A percentile compares a stretch with the other conserved stretches of the same genome.
Evolutionary conservation across 1,284 basidiomycete genomes (phyloP).

Genomic region (Marasmius sp.): DNA sequence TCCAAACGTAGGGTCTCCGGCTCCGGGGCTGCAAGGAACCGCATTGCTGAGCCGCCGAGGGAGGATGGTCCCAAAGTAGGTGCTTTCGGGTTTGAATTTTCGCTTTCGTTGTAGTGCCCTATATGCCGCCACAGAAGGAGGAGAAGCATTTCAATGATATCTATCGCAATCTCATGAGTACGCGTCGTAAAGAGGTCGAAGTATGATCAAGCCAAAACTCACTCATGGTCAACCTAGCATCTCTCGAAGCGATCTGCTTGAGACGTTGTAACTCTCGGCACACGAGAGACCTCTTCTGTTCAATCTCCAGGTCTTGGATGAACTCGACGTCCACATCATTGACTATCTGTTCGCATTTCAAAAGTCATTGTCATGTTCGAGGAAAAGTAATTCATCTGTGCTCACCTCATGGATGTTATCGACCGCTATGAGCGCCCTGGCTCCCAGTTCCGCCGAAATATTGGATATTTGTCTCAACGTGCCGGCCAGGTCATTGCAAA

Average conservation of each 20-base stretch:
- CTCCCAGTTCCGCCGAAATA: slow-evolving; percentile 68
- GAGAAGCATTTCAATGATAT: slow-evolving; percentile 80
- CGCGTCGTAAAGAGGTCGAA: too few species aligned
- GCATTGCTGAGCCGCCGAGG: slow-evolving; percentile 44
- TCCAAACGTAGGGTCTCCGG: slow-evolving; percentile 53
- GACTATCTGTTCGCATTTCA: slow-evolving; percentile 44
- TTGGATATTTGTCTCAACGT: slow-evolving; percentile 69
- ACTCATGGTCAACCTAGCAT: slow-evolving; percentile 58
- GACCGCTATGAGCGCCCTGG: slow-evolving; percentile 67
- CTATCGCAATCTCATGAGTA: slow-evolving; percentile 32
- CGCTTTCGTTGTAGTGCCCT: slow-evolving; percentile 54
- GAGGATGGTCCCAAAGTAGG: slow-evolving; percentile 40
- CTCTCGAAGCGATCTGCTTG: slow-evolving; percentile 39
- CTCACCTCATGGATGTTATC: slow-evolving; percentile 72
- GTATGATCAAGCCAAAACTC: slow-evolving; percentile 17
- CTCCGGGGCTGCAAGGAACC: slow-evolving; percentile 55
- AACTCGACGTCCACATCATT: slow-evolving; percentile 52
- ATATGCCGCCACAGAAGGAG: slow-evolving; percentile 87
- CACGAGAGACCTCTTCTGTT: slow-evolving; percentile 65
- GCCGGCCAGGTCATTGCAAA: slow-evolving; percentile 58
- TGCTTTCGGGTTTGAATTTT: slow-evolving; percentile 28
- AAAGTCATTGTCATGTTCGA: background rate
- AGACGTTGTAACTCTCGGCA: slow-evolving; percentile 59
- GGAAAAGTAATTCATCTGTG: background rate
- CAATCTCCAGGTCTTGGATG: slow-evolving; percentile 63